Evolutionary conservation across 768 basidiomycete genomes (phyloP).

Genomic region (Phanerochaete carnosa): DNA sequence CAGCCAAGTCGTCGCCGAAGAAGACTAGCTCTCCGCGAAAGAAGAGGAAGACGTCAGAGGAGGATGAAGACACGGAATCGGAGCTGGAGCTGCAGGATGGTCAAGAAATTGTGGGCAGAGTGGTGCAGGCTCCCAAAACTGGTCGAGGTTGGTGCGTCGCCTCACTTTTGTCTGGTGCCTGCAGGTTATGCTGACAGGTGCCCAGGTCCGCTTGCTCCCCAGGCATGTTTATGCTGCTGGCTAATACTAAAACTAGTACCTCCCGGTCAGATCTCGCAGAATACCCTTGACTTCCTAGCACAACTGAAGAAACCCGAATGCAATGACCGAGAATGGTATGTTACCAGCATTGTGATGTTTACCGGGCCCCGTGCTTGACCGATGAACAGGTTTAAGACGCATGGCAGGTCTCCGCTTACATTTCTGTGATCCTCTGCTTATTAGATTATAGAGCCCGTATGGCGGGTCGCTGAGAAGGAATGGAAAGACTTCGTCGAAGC

Average conservation of each 20-base stretch:
- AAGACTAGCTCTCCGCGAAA: conserved; percentile 19
- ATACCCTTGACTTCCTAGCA: conserved; percentile 75
- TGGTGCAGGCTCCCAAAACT: conserved; percentile 78
- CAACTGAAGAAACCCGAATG: conserved; percentile 69
- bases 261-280: conserved; percentile 81
- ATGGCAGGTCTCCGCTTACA: conserved; percentile 45
- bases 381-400: conserved; percentile 72
- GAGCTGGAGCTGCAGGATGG: conserved; percentile 55
- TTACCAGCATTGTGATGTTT: not conserved
- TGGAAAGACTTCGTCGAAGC: conserved; percentile 82
- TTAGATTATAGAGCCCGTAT: conserved; percentile 59
- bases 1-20: conserved; percentile 14
- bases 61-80: conserved; percentile 37
- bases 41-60: conserved; percentile 26
- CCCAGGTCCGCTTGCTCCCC: not conserved
- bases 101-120: conserved; percentile 67
- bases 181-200: not conserved
- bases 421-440: too few species aligned
- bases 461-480: conserved; percentile 80
- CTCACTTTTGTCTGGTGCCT: not conserved
- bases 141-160: conserved; percentile 61
- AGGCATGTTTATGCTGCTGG: not conserved
- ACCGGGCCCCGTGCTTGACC: not conserved
- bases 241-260: conserved; percentile 48
- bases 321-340: conserved; percentile 84